A percentile compares a stretch with the other conserved stretches of the same genome.
Evolutionary conservation across 257 asterid species (phyloP).

Genomic region (Prunella vulgaris): DNA sequence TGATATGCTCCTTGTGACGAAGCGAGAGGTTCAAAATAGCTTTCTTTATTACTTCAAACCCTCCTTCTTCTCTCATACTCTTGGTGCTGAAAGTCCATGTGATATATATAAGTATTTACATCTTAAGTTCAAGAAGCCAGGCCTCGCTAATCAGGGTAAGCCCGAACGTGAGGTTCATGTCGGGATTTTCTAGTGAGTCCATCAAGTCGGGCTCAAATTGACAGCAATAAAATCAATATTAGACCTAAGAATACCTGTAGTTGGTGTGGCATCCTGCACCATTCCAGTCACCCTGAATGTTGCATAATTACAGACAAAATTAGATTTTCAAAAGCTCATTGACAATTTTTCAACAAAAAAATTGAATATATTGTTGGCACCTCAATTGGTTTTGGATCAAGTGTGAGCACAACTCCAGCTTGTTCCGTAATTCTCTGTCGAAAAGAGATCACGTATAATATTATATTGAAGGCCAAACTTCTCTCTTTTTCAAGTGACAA

Average conservation of each 20-base stretch:
- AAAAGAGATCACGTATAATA: background rate
- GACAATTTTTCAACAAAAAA: background rate
- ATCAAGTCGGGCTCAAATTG: background rate
- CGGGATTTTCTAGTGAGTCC: no score
- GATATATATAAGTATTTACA: constrained; percentile 1
- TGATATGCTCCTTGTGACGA: constrained; percentile 88
- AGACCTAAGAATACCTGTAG: constrained; percentile 50
- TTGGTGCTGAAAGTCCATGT: constrained; percentile 56
- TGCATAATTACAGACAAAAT: background rate
- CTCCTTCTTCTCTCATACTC: constrained; percentile 97
- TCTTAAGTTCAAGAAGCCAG: background rate
- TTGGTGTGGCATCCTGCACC: constrained; percentile 98
- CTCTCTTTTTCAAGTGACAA: no score
- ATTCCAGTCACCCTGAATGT: constrained; percentile 89
- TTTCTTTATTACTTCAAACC: constrained; percentile 87
- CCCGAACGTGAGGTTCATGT: no score
- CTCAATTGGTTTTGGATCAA: constrained; percentile 95
- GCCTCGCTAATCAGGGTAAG: background rate
- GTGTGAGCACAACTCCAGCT: constrained; percentile 91
- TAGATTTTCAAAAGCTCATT: constrained; percentile 1
- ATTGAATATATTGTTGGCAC: constrained; percentile 28
- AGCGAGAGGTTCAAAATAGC: constrained; percentile 90
- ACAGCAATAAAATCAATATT: background rate
- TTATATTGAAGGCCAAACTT: background rate
- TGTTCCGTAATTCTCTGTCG: constrained; percentile 95